A percentile compares a stretch with the other conserved stretches of the same genome.
Conservation (phyloP, 176 grass and related monocot genomes). For the Elaeis guineensis region DNA sequence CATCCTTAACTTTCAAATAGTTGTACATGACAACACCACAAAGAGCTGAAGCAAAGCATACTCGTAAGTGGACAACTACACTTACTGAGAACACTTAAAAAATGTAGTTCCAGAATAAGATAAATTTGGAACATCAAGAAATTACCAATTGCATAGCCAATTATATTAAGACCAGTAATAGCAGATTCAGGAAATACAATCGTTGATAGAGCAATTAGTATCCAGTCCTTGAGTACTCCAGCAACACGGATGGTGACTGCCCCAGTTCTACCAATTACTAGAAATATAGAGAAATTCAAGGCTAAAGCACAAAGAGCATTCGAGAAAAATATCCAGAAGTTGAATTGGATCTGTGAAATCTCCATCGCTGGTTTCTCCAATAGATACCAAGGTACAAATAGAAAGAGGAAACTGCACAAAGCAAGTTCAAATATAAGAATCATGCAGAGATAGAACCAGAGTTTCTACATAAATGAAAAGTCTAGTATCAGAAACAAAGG, state of each 20-base stretch:
- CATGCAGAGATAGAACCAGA: background rate
- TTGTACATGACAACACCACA: constrained; percentile 97
- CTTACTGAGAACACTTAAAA: too few species aligned
- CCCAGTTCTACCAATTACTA: constrained; percentile 97
- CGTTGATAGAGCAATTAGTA: constrained; percentile 95
- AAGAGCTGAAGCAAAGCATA: constrained; percentile 42
- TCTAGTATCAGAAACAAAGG: background rate
- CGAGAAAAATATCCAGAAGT: constrained; percentile 89
- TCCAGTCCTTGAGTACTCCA: constrained; percentile 99
- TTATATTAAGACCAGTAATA: constrained; percentile 98
- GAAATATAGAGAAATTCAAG: constrained; percentile 99
- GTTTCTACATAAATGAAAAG: background rate
- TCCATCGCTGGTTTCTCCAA: constrained; percentile 93
- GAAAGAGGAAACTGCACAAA: constrained; percentile 82
- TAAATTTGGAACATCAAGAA: background rate
- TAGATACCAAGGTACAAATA: constrained; percentile 93
- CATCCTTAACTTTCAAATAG: constrained; percentile 98
- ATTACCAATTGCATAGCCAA: constrained; percentile 95
- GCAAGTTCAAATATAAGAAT: constrained; percentile 20
- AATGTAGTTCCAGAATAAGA: too few species aligned
- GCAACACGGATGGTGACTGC: constrained; percentile 95
- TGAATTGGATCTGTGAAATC: constrained; percentile 81
- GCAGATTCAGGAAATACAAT: constrained; percentile 94
- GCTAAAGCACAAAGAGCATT: constrained; percentile 93
- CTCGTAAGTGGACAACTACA: too few species aligned